Evolutionary conservation across 331 rosid species (phyloP), one percentile per base, ranked within the genome.

Genomic region (Spiraea crenata): DNA sequence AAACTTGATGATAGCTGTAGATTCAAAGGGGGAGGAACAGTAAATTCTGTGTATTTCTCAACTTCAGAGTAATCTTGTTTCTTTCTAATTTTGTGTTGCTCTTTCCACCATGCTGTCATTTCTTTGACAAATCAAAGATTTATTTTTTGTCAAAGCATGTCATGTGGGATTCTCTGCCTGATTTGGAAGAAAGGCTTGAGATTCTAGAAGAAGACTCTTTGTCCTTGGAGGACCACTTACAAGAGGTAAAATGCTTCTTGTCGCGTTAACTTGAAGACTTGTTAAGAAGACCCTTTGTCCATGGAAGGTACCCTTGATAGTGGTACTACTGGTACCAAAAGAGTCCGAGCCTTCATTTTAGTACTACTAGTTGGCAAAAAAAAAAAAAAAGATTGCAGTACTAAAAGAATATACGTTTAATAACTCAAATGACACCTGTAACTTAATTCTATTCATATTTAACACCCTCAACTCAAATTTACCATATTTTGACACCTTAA

Each of bases 171-270:
- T 69, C 86, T 59, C 79, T 90, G 37, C 72, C 71, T 44, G 87
- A 85, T 49, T 63, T 90, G 79, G 87, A 72, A 71, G 77, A 83
- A 54, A 82, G 80, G 75, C 48, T 81, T 20, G 81, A 83, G 71
- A 76, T 79, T 35, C 57, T 93, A 73, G 69, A 72, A 12, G 86
- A 80, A 75, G 83, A 90, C 35, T 95, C 90, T 69, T 77, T 93
- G 67, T 84, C 92, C 57, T 79, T 7, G 97, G 97, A 25, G 99
- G 97, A 55, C 96, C 96, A 6, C 83, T 91, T 38, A 47, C 85
- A 69, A 74, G 74, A 65, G 68, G 80, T 16, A 87, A 83, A 76
- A 85, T 71, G 89, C 86, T 91, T 67, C 90, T 93, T 56, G 79
- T 84, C 6, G 83, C 89, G 20, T 79, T 93, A 81, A 85, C 92